Conservation (phyloP, 129 eudicot species). For the Pseudognaphalium luteoalbum region DNA sequence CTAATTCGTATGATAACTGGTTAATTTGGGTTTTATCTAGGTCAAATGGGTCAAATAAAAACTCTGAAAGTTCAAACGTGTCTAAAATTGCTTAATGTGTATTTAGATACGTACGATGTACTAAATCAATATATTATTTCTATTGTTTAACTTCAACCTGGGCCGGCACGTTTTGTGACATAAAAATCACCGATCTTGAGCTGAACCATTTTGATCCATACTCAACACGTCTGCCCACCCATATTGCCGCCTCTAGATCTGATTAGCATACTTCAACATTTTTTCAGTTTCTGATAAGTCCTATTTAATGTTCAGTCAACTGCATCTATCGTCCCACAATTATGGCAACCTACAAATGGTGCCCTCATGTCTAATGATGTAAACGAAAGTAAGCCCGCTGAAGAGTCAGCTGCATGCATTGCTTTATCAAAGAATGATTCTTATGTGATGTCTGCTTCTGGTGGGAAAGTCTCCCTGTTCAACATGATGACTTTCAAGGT, state of each 20-base stretch:
- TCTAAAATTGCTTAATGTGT: neutral
- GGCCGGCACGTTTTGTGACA: neutral
- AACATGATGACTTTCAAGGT: constrained; percentile 97
- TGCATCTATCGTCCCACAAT: constrained; percentile 51
- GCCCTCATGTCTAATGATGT: constrained; percentile 67
- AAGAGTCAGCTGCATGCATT: constrained; percentile 76
- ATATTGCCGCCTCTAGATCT: neutral
- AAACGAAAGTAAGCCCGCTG: constrained; percentile 58
- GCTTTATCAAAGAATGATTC: constrained; percentile 90
- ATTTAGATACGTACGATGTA: neutral
- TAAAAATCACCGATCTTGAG: neutral
- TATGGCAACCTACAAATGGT: constrained; percentile 81
- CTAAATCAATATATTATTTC: no score
- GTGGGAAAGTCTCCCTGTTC: constrained; percentile 85
- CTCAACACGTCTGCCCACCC: neutral
- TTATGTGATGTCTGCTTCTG: constrained; percentile 89
- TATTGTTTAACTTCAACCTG: neutral
- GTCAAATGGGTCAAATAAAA: constrained; percentile 2
- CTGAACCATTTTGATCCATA: neutral
- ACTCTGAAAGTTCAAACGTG: neutral
- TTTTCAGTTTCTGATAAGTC: constrained; percentile 33
- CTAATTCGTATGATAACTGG: neutral
- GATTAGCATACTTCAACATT: constrained; percentile 4
- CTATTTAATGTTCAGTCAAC: constrained; percentile 49
- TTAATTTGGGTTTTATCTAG: neutral